phyloP scores from a whole-genome alignment of 768 basidiomycete species.

The Tulasnella sp. region DNA sequence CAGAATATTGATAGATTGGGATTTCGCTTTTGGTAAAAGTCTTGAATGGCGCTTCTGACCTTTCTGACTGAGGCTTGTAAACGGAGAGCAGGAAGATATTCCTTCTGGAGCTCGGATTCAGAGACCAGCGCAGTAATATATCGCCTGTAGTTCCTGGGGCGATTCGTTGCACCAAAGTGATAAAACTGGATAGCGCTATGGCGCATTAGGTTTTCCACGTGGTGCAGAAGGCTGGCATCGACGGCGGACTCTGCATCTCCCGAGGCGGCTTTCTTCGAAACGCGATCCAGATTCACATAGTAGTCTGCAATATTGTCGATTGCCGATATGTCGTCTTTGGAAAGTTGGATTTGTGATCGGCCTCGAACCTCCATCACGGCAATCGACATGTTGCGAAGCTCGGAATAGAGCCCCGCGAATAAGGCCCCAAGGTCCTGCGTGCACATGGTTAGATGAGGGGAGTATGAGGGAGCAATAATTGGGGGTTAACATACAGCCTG shows the following conservation, averaged over 20 bases:
- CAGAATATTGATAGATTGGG: not conserved
- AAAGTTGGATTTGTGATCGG: not conserved
- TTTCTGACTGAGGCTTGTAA: not conserved
- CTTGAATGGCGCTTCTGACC: not conserved
- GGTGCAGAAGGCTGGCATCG: not conserved
- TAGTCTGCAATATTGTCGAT: not conserved
- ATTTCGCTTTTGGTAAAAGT: not conserved
- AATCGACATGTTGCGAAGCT: not conserved
- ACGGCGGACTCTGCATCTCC: too few species aligned
- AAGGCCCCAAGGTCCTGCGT: too few species aligned
- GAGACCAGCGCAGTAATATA: not conserved
- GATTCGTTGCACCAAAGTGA: not conserved
- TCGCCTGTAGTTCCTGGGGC: not conserved
- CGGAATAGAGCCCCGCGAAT: too few species aligned
- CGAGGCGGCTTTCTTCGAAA: not conserved
- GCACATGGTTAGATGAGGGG: too few species aligned
- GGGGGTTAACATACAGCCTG: not conserved
- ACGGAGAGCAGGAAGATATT: not conserved
- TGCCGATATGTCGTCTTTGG: not conserved
- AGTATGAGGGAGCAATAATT: too few species aligned
- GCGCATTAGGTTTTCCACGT: not conserved
- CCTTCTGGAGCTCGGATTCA: not conserved
- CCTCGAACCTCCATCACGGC: not conserved
- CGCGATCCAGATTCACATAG: not conserved
- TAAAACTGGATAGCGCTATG: not conserved